Percentiles rank a stretch among this genome's conserved stretches.
phyloP scores from a whole-genome alignment of 768 basidiomycete genomes.

The Termitomyces sp. region DNA sequence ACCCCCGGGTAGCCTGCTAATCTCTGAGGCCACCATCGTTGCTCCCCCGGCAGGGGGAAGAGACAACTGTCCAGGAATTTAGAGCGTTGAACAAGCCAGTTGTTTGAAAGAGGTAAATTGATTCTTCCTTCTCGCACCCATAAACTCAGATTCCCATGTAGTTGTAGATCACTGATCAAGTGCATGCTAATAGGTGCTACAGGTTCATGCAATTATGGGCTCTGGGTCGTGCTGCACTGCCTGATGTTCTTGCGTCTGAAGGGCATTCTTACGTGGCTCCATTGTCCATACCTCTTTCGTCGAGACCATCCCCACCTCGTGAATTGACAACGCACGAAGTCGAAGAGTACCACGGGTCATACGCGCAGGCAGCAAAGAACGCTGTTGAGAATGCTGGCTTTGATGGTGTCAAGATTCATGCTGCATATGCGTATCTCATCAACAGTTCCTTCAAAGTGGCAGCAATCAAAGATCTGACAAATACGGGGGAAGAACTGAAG shows the following conservation, averaged over 20 bases:
- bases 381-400: slow-evolving; percentile 60
- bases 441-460: slow-evolving; percentile 65
- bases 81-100: slow-evolving; percentile 32
- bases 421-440: slow-evolving; percentile 44
- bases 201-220: slow-evolving; percentile 61
- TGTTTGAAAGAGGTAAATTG: slow-evolving; percentile 2
- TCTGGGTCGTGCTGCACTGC: slow-evolving; percentile 40
- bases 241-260: slow-evolving; percentile 32
- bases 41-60: slow-evolving; percentile 41
- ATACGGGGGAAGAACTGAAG: slow-evolving; percentile 68
- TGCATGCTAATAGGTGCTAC: slow-evolving; percentile 46
- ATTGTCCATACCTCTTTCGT: slow-evolving; percentile 32
- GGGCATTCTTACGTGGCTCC: slow-evolving; percentile 20
- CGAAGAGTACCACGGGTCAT: slow-evolving; percentile 45
- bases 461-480: slow-evolving; percentile 58
- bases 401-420: slow-evolving; percentile 56
- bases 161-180: slow-evolving; percentile 28
- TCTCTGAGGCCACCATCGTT: slow-evolving; percentile 53
- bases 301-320: slow-evolving; percentile 18
- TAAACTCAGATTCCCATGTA: background rate
- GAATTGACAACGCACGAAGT: slow-evolving; percentile 47
- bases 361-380: slow-evolving; percentile 51
- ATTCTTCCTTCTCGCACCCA: no score
- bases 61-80: slow-evolving; percentile 52
- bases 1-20: slow-evolving; percentile 48